Evolutionary conservation across 169 alveolate species (phyloP).

Genomic region (Babesia caballi): DNA sequence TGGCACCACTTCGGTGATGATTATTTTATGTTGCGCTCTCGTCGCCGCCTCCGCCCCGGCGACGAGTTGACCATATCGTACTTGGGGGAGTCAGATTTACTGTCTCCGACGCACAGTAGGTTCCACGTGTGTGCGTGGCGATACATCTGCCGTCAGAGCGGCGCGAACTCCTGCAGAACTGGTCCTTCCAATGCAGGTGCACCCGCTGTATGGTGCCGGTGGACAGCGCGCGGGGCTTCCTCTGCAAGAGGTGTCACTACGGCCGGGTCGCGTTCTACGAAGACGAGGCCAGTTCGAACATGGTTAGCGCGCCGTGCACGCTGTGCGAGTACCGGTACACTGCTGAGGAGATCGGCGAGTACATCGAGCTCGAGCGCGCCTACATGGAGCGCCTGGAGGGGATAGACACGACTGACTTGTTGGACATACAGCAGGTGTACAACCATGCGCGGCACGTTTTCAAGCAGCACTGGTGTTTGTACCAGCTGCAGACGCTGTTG

Average conservation of each 20-base stretch:
- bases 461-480: slow-evolving; percentile 75
- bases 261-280: slow-evolving; percentile 43
- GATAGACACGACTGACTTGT: slow-evolving; percentile 36
- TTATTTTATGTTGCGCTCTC: slow-evolving; percentile 76
- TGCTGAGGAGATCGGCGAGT: slow-evolving; percentile 22
- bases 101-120: slow-evolving; percentile 76
- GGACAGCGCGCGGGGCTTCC: slow-evolving; percentile 77
- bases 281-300: background rate
- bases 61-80: slow-evolving; percentile 85
- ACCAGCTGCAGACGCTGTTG: slow-evolving; percentile 61
- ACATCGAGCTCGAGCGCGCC: slow-evolving; percentile 55
- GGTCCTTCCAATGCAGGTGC: slow-evolving; percentile 82
- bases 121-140: background rate
- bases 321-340: slow-evolving; percentile 30
- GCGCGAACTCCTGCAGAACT: slow-evolving; percentile 76
- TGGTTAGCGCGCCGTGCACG: slow-evolving; percentile 25
- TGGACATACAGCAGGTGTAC: slow-evolving; percentile 55
- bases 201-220: slow-evolving; percentile 71
- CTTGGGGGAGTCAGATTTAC: slow-evolving; percentile 79
- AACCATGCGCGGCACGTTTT: slow-evolving; percentile 70
- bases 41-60: slow-evolving; percentile 74
- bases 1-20: slow-evolving; percentile 83
- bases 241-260: slow-evolving; percentile 75
- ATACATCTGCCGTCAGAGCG: slow-evolving; percentile 44
- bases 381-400: slow-evolving; percentile 32